phyloP scores from a whole-genome alignment of 768 basidiomycete species.

The Rubroboletus satanas region DNA sequence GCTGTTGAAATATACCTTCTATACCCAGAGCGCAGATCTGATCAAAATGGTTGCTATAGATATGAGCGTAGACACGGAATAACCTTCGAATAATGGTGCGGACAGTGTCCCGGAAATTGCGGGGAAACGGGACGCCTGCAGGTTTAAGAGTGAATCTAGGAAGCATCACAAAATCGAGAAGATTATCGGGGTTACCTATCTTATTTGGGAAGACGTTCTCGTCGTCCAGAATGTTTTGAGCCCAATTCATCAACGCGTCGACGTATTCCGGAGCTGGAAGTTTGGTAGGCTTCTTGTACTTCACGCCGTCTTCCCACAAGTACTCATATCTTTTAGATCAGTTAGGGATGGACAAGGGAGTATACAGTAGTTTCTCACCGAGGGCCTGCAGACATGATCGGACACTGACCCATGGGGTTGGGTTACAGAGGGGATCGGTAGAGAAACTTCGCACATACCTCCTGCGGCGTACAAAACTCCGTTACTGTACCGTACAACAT shows the following conservation, averaged over 20 bases:
- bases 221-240: constrained; percentile 88
- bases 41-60: constrained; percentile 99
- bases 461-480: constrained; percentile 93
- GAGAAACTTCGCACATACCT: constrained; percentile 47
- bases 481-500: constrained; percentile 99
- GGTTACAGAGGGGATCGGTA: constrained; percentile 7
- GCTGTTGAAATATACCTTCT: constrained; percentile 60
- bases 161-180: constrained; percentile 5
- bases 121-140: constrained; percentile 85
- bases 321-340: constrained; percentile 80
- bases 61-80: constrained; percentile 96
- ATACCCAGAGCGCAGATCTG: constrained; percentile 98
- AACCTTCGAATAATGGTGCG: constrained; percentile 88
- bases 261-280: constrained; percentile 95
- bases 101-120: constrained; percentile 85
- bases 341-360: neutral
- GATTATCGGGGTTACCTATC: constrained; percentile 57
- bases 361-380: constrained; percentile 46
- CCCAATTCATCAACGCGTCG: constrained; percentile 98
- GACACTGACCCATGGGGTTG: constrained; percentile 52
- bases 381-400: constrained; percentile 96
- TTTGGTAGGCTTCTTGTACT: constrained; percentile 87
- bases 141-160: neutral
- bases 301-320: constrained; percentile 88
- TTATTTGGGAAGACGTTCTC: constrained; percentile 90